Evolutionary conservation across 2,329 filamentous ascomycete genomes (phyloP), one percentile per base, ranked within the genome.

Genomic region (Alternaria rosae): DNA sequence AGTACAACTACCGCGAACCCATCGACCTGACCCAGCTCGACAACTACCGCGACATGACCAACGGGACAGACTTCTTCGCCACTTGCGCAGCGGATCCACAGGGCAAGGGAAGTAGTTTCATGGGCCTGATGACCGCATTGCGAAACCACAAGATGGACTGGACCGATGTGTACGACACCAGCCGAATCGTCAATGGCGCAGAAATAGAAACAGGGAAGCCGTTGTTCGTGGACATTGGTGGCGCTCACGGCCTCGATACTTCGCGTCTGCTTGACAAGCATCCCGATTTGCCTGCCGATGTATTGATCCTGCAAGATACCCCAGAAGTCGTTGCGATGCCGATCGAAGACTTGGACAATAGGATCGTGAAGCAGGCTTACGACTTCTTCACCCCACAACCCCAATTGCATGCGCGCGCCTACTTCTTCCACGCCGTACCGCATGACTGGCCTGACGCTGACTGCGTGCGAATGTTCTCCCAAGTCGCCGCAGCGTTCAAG

Each of bases 11-110:
- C 21, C 21, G 52, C 21, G 57, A 56, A 28, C 57, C 57, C 12
- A 32, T 50, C 12, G 57, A 60, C 25, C 35, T 55, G 3, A 28
- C 38, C 4, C 17, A 45, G 5, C 35, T 56, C 15, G 57, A 60
- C n/a, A 60, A 60, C 44, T 60, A 60, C 35, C 35, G 57, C 32
- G 57, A 59, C 10, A 56, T 59, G 57, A 56, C 32, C 3, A 47
- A 47, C 25, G 57, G 57, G 3, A 50, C 52, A 12, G 57, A 59
- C 35, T 43, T 59, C 20, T 48, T 48, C 15, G 32, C 57, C 17
- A 21, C 38, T 8, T 59, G 57, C 26, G 52, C 51, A 10, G 52
- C 52, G 4, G 43, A 59, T 17, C 57, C 57, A n/a, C 51, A 50
- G 15, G 57, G 52, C 9, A 55, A 55, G 17, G 57, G 57, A 20